Percentiles rank a stretch among this genome's conserved stretches.
phyloP scores from a whole-genome alignment of 768 basidiomycete genomes.

The Sutorius australiensis region DNA sequence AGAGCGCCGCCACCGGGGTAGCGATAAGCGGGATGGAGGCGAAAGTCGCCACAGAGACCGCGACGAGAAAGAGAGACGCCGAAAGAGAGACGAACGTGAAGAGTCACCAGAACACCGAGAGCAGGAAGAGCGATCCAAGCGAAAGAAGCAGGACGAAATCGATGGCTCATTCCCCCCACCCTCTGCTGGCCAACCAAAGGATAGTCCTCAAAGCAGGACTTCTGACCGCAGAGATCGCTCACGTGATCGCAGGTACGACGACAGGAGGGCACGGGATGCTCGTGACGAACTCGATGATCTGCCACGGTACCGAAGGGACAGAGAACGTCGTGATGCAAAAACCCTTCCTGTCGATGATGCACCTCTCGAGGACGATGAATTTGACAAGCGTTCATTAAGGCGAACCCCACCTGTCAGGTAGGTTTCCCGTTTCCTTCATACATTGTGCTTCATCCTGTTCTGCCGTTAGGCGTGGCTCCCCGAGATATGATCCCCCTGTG shows the following conservation, averaged over 20 bases:
- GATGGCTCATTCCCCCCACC: slow-evolving; percentile 42
- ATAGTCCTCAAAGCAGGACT: slow-evolving; percentile 46
- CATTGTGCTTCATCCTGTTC: slow-evolving; percentile 5
- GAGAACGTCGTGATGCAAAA: slow-evolving; percentile 39
- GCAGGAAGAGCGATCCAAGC: slow-evolving; percentile 57
- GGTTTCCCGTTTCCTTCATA: slow-evolving; percentile 17
- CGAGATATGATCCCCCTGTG: slow-evolving; percentile 62
- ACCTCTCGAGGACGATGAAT: slow-evolving; percentile 32
- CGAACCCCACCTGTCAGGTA: slow-evolving; percentile 44
- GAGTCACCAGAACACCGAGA: slow-evolving; percentile 43
- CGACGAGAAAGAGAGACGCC: slow-evolving; percentile 52
- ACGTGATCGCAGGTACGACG: slow-evolving; percentile 55
- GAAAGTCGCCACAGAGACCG: slow-evolving; percentile 53
- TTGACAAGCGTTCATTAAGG: slow-evolving; percentile 34
- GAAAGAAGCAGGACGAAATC: slow-evolving; percentile 58
- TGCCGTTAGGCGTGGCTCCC: slow-evolving; percentile 58
- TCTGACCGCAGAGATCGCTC: slow-evolving; percentile 47
- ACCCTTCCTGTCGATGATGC: slow-evolving; percentile 41
- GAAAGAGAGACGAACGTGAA: slow-evolving; percentile 67
- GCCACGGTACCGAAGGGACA: slow-evolving; percentile 42
- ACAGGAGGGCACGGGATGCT: slow-evolving; percentile 40
- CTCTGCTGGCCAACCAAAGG: slow-evolving; percentile 37
- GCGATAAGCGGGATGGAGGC: slow-evolving; percentile 46
- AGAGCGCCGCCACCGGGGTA: slow-evolving; percentile 44
- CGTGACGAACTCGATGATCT: slow-evolving; percentile 63